Conservation (phyloP, 768 basidiomycete species). For the Mycena kentingensis region DNA sequence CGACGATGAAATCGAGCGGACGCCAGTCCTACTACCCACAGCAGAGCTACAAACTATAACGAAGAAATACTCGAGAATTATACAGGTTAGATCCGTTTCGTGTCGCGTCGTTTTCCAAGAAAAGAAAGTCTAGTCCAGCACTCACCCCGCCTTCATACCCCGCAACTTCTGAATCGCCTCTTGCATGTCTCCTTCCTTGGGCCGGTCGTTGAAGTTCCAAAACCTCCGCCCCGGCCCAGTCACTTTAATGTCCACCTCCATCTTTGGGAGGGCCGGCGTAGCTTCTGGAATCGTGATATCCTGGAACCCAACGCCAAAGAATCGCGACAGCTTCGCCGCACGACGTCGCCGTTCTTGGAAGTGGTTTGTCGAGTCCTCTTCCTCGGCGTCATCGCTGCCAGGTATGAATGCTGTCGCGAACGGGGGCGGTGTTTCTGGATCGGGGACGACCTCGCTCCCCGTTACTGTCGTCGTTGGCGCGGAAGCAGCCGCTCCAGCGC, state of each 20-base stretch:
- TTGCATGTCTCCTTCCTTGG: conserved; percentile 39
- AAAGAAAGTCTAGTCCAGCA: not conserved
- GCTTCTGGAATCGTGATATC: conserved; percentile 37
- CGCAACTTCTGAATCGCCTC: conserved; percentile 49
- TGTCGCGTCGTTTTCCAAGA: not conserved
- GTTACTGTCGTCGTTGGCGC: too few species aligned
- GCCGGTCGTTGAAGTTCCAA: conserved; percentile 39
- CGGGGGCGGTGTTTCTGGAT: conserved; percentile 14
- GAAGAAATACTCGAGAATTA: conserved; percentile 13
- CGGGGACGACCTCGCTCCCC: too few species aligned
- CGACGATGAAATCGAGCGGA: conserved; percentile 53
- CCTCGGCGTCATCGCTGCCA: conserved; percentile 2
- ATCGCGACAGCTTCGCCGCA: conserved; percentile 56
- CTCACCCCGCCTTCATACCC: conserved; percentile 38
- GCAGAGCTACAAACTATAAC: conserved; percentile 15
- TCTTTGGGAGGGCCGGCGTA: not conserved
- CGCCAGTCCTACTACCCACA: conserved; percentile 14
- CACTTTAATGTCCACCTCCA: conserved; percentile 43
- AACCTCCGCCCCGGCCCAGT: conserved; percentile 42
- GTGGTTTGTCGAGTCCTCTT: not conserved
- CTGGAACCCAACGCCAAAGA: conserved; percentile 56
- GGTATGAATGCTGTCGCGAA: conserved; percentile 12
- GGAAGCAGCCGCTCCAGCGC: too few species aligned
- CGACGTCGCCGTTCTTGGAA: conserved; percentile 43
- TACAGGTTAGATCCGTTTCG: not conserved